Conservation (phyloP, 2,329 filamentous ascomycete species). For the Clonostachys solani region DNA sequence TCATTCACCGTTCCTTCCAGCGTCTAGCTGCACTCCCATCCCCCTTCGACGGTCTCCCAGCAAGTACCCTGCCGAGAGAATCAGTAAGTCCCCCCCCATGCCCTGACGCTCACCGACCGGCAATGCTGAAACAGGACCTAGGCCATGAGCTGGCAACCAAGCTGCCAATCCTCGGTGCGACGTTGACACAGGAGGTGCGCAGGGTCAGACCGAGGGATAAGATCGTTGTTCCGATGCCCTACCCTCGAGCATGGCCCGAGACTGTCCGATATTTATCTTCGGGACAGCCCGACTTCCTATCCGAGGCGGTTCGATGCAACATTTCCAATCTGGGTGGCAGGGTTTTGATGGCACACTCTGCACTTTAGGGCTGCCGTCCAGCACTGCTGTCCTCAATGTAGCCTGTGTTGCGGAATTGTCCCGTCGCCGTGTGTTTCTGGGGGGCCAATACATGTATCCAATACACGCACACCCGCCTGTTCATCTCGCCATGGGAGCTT, state of each 20-base stretch:
- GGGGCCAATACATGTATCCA: too few species aligned
- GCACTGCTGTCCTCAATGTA: too few species aligned
- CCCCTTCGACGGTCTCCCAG: neutral
- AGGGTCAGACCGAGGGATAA: slow-evolving; percentile 39
- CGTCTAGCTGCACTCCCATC: neutral
- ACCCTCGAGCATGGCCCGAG: slow-evolving; percentile 50
- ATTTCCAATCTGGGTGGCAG: slow-evolving; percentile 49
- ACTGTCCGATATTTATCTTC: slow-evolving; percentile 54
- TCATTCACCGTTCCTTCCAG: neutral
- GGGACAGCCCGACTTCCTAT: slow-evolving; percentile 36
- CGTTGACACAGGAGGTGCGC: slow-evolving; percentile 28
- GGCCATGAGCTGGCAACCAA: neutral
- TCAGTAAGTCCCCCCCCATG: neutral
- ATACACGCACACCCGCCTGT: too few species aligned
- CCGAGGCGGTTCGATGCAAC: slow-evolving; percentile 43
- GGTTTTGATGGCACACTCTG: neutral
- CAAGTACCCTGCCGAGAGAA: neutral
- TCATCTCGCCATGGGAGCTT: too few species aligned
- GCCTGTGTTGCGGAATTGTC: too few species aligned
- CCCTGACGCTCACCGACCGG: neutral
- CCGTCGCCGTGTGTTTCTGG: too few species aligned
- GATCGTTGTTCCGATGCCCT: slow-evolving; percentile 53
- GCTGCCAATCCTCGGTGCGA: slow-evolving; percentile 48
- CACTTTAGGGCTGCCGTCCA: too few species aligned
- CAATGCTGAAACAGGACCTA: neutral